Evolutionary conservation across 805 yeast species (phyloP), one percentile per base, ranked within the genome.

Genomic region (Jamesozyma rosinii): DNA sequence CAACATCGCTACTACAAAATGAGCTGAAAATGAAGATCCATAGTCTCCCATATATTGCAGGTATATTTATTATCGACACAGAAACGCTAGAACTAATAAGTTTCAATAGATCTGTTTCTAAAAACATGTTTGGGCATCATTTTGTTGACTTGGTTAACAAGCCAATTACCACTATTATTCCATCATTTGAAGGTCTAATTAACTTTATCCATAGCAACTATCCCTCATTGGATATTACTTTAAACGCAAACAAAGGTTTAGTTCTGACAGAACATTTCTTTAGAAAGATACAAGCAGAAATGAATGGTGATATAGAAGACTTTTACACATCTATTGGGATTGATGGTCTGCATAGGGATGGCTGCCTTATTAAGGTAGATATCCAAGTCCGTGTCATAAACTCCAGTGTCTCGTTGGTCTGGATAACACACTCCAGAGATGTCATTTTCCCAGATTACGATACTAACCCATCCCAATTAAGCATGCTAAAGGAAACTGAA

Each of bases 241-340:
- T 64, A 27, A 76, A 82, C 0, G 50, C 48, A 30, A 62, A 59
- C 42, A 59, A 48, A 46, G 96, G 96, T 1, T 64, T 85, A 40
- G 95, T 89, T 0, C 66, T 89, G 11, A 95, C 97, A 0, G 97
- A 89, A 61, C 96, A 88, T 63, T 82, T 83, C 58, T 88, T 90
- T 65, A 73, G 97, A 48, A 79, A 80, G 50, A 70, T 77, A 42
- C 69, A 71, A 44, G 79, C 83, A 0, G 67, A 72, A 42, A 57
- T 56, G 51, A 61, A 58, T 37, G 64, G 59, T n/a, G 51, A 58
- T 26, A 74, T 69, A 38, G 73, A 73, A 20, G 77, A 75, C 5
- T 63, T 77, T 38, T 81, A 83, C 45, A 69, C 71, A 24, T 81
- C 88, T 1, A 68, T 72, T 19, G 95, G 94, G 32, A 69, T 87